phyloP scores from a whole-genome alignment of 2,329 filamentous ascomycete genomes.

The Plenodomus tracheiphilus region DNA sequence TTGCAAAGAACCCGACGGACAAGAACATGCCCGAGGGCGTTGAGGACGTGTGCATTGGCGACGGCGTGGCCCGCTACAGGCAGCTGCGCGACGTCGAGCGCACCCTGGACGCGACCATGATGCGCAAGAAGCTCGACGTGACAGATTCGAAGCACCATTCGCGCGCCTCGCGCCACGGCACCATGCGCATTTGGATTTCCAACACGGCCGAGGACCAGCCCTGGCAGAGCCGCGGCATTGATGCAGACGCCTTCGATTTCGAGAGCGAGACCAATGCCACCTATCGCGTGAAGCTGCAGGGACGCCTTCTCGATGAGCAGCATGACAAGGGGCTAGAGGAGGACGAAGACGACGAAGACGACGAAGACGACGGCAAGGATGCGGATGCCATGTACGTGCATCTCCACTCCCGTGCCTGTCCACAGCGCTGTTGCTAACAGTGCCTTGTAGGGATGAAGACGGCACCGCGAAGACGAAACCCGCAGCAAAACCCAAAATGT shows the following conservation, averaged over 20 bases:
- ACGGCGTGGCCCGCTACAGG: constrained; percentile 80
- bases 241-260: constrained; percentile 80
- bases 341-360: constrained; percentile 35
- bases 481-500: constrained; percentile 56
- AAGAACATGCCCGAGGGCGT: constrained; percentile 91
- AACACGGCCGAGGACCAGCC: constrained; percentile 94
- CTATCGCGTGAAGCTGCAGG: constrained; percentile 91
- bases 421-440: not conserved
- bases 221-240: constrained; percentile 76
- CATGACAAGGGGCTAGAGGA: constrained; percentile 36
- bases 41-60: constrained; percentile 75
- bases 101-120: constrained; percentile 87
- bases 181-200: constrained; percentile 88
- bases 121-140: constrained; percentile 90
- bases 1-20: constrained; percentile 88
- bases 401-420: not conserved
- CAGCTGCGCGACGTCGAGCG: constrained; percentile 85
- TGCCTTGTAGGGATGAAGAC: constrained; percentile 57
- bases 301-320: constrained; percentile 68
- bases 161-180: constrained; percentile 77
- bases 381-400: constrained; percentile 54
- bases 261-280: constrained; percentile 74
- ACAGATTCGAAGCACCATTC: constrained; percentile 77
- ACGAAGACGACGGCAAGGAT: constrained; percentile 44
- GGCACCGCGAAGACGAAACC: constrained; percentile 42